Percentiles rank a stretch among this genome's conserved stretches.
Evolutionary conservation across 805 yeast genomes (phyloP).

Genomic region (Priceomyces castillae): DNA sequence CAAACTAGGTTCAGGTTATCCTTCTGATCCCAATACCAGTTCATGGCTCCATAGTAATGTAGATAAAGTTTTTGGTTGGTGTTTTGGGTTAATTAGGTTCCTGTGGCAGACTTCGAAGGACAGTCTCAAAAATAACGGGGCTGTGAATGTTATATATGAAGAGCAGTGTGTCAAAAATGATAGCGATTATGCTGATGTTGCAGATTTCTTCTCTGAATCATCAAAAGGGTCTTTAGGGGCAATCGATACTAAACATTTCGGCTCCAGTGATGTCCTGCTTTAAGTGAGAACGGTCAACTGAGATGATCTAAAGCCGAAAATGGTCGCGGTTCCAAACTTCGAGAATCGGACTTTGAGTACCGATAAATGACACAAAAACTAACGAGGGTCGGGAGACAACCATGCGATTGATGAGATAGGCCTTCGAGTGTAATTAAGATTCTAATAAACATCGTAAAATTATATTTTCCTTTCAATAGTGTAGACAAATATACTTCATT

Average conservation of each 20-base stretch:
- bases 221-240: neutral
- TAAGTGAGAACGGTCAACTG: neutral
- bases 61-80: constrained; percentile 86
- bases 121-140: constrained; percentile 52
- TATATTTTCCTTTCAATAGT: neutral
- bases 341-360: constrained; percentile 20
- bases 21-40: constrained; percentile 87
- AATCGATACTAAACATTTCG: constrained; percentile 6
- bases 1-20: constrained; percentile 83
- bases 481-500: constrained; percentile 3
- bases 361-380: constrained; percentile 16
- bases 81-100: constrained; percentile 64
- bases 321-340: neutral
- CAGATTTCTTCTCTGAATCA: constrained; percentile 13
- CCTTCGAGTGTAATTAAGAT: constrained; percentile 2
- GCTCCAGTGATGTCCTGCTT: constrained; percentile 6
- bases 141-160: constrained; percentile 60
- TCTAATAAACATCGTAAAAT: neutral
- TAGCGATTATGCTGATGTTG: constrained; percentile 27
- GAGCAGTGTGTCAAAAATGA: constrained; percentile 40
- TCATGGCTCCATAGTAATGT: constrained; percentile 64
- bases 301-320: neutral
- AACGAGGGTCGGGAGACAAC: constrained; percentile 25
- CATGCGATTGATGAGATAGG: constrained; percentile 20
- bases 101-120: constrained; percentile 95